Conservation (phyloP, 768 basidiomycete species). For the Polyporus arcularius region DNA sequence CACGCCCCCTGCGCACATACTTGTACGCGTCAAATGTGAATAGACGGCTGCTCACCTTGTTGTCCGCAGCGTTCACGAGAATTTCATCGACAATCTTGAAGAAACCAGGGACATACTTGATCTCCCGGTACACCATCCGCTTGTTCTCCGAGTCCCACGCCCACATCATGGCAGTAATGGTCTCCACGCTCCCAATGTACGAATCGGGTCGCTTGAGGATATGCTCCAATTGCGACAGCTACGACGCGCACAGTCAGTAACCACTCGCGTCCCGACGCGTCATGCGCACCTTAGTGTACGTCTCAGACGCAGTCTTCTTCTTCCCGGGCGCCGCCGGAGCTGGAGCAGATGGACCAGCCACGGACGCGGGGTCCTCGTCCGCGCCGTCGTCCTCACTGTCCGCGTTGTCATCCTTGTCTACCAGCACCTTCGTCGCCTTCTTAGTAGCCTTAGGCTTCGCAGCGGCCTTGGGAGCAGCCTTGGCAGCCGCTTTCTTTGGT, state of each 20-base stretch:
- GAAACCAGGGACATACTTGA: slow-evolving; percentile 94
- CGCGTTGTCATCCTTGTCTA: slow-evolving; percentile 62
- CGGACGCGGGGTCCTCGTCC: slow-evolving; percentile 41
- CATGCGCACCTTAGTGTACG: slow-evolving; percentile 78
- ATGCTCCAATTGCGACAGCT: slow-evolving; percentile 96
- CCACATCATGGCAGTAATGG: slow-evolving; percentile 88
- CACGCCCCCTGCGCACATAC: too few species aligned
- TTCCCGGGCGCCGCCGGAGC: slow-evolving; percentile 43
- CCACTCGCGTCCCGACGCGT: neutral
- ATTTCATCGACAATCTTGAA: slow-evolving; percentile 99
- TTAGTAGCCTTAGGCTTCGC: slow-evolving; percentile 52
- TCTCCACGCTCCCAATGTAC: slow-evolving; percentile 96
- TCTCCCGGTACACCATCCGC: slow-evolving; percentile 80
- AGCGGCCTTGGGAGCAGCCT: slow-evolving; percentile 45
- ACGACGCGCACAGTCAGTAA: slow-evolving; percentile 7
- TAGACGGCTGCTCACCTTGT: slow-evolving; percentile 71
- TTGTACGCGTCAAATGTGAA: neutral
- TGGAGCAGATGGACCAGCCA: slow-evolving; percentile 30
- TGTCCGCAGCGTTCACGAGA: slow-evolving; percentile 97
- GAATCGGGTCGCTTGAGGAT: slow-evolving; percentile 90
- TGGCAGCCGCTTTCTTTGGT: slow-evolving; percentile 41
- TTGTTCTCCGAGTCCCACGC: slow-evolving; percentile 84
- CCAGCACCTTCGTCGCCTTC: slow-evolving; percentile 79
- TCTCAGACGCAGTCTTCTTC: slow-evolving; percentile 90
- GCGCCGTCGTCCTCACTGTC: slow-evolving; percentile 51